Base-by-base conservation (phyloP, 192 early-diverging fungal species). In the Backusella tarrabulga region DNA sequence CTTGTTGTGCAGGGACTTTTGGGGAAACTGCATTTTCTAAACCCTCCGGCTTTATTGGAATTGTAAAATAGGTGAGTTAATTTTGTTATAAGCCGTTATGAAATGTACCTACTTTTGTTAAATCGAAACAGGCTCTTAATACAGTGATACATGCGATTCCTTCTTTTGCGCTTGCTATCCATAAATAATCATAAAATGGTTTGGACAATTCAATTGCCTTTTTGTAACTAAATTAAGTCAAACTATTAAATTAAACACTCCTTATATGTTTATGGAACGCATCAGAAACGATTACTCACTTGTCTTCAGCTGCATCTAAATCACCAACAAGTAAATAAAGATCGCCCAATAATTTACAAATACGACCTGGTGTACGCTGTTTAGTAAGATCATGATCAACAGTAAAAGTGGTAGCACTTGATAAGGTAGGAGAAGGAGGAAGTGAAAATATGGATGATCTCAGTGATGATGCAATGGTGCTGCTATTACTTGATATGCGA, bases 121-220 rank as follows among this genome's bases (percentile, higher is more conserved):
- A 81, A 73, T 89, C 86, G n/a, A 88, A 80, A 75, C 90, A 82
- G 6, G 88, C 84, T 12, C 84, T 73, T 7, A 95, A 72, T 6
- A 93, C 75, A 52, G 87, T 82, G 0, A 90, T 89, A 72, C 88
- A 89, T 34, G 87, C 86, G 12, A 91, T 81, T 8, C 90, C 89
- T 80, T 95, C 94, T 76, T 92, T 80, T 0, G 93, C 89, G 36
- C 89, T 87, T 29, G 87, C 94, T 68, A 91, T 87, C 94, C 94
- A 95, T 54, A 91, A 78, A 77, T 87, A 93, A 80, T 95, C 94
- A 0, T 81, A 76, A 50, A 84, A 91, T 2, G 83, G 68, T 79
- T 91, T 94, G 76, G 89, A 86, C 2, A 76, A 76, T 35, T 95
- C 94, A 32, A 95, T 88, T 17, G 92, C 91, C 9, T 83, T 71